Conservation (phyloP, 352 stramenopile species). For the Saprolegnia diclina region DNA sequence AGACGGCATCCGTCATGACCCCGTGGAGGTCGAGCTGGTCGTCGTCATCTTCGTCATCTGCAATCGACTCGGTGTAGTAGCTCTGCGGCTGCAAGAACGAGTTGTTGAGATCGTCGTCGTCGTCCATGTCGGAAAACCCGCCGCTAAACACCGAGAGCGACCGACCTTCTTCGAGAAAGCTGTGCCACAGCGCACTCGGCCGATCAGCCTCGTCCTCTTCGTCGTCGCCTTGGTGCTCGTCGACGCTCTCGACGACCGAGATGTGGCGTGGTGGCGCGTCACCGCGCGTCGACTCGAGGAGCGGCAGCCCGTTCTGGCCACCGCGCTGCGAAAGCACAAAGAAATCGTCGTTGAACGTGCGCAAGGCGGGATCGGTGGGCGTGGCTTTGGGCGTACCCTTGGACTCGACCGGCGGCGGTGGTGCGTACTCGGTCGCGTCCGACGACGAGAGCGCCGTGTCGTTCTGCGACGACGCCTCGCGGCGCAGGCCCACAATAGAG, state of each 20-base stretch:
- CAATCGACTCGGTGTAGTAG: neutral
- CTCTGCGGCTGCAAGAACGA: neutral
- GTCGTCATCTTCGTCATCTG: neutral
- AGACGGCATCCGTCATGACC: neutral
- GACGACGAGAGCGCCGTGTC: slow-evolving; percentile 2
- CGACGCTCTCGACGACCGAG: too few species aligned
- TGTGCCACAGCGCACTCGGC: neutral
- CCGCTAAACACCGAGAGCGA: slow-evolving; percentile 3
- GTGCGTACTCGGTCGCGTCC: neutral
- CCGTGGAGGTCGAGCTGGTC: neutral
- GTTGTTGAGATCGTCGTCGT: slow-evolving; percentile 1
- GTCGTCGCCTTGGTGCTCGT: neutral
- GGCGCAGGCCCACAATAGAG: neutral
- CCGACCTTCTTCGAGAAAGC: slow-evolving; percentile 1
- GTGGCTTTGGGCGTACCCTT: neutral
- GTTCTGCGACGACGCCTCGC: neutral
- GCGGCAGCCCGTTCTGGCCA: neutral
- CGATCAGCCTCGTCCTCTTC: neutral
- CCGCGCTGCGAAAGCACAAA: slow-evolving; percentile 7
- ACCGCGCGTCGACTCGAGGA: neutral
- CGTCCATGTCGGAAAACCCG: neutral
- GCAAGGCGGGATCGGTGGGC: neutral
- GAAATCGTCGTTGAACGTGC: slow-evolving; percentile 11
- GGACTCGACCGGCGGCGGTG: neutral
- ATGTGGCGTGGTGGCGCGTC: neutral